Evolutionary conservation across 768 basidiomycete genomes (phyloP).

Genomic region (Trametes cingulata): DNA sequence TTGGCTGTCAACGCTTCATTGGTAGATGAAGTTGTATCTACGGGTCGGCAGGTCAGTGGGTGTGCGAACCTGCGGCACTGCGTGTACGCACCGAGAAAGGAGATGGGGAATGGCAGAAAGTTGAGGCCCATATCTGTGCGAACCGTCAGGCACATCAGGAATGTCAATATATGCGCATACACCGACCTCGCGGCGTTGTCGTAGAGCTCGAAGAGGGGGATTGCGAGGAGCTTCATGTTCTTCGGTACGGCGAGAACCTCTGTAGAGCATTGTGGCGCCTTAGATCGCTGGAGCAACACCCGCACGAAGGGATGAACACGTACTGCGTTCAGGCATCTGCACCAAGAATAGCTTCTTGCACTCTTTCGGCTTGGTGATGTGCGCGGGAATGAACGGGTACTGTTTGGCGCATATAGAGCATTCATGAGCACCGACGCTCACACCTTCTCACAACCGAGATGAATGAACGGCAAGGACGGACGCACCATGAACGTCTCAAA

Average conservation of each 20-base stretch:
- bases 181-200: slow-evolving; percentile 89
- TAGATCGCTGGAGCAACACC: neutral
- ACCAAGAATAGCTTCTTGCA: slow-evolving; percentile 96
- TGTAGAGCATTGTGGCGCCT: slow-evolving; percentile 30
- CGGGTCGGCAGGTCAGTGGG: neutral
- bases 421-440: neutral
- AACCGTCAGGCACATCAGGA: neutral
- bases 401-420: slow-evolving; percentile 31
- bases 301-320: slow-evolving; percentile 33
- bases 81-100: slow-evolving; percentile 67
- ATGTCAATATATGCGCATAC: neutral
- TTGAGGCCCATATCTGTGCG: slow-evolving; percentile 80
- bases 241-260: slow-evolving; percentile 96
- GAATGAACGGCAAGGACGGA: slow-evolving; percentile 28
- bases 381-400: slow-evolving; percentile 95
- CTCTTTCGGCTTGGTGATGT: slow-evolving; percentile 97
- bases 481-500: slow-evolving; percentile 98
- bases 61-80: neutral
- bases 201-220: slow-evolving; percentile 95
- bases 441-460: neutral
- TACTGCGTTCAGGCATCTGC: slow-evolving; percentile 93
- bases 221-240: slow-evolving; percentile 98
- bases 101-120: slow-evolving; percentile 92
- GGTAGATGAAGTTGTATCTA: slow-evolving; percentile 77
- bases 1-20: slow-evolving; percentile 38